Percentiles rank a stretch among this genome's conserved stretches.
Conservation (phyloP, 257 asterid genomes). For the Cinchona pubescens region DNA sequence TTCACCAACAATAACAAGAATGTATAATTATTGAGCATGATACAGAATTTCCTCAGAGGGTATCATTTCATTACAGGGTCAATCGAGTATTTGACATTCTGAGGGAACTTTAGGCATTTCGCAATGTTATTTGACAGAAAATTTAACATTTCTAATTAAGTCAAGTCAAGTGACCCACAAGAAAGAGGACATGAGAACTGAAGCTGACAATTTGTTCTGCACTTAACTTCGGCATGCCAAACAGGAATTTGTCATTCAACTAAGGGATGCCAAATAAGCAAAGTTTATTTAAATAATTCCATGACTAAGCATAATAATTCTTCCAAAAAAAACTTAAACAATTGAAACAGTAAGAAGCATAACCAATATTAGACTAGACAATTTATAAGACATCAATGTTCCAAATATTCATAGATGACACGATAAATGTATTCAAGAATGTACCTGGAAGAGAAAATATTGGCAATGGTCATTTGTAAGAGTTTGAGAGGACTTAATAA, state of each 20-base stretch:
- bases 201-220: neutral
- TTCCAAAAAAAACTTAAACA: neutral
- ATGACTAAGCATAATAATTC: neutral
- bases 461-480: constrained; percentile 30
- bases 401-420: neutral
- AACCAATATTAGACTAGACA: neutral
- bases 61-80: neutral
- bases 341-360: neutral
- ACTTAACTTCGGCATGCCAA: neutral
- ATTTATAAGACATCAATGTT: neutral
- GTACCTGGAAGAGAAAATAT: constrained; percentile 29
- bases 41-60: neutral
- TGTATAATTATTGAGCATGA: neutral
- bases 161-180: neutral
- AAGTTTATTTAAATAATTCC: neutral
- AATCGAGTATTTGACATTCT: neutral
- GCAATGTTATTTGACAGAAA: neutral
- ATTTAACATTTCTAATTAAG: neutral
- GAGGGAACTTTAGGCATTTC: neutral
- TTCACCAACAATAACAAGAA: neutral
- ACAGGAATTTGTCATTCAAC: neutral
- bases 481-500: constrained; percentile 29
- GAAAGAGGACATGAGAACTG: neutral
- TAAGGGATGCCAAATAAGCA: neutral
- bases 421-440: neutral